Base-by-base conservation (phyloP, 2,329 filamentous ascomycete genomes). In the Aureobasidium namibiae region DNA sequence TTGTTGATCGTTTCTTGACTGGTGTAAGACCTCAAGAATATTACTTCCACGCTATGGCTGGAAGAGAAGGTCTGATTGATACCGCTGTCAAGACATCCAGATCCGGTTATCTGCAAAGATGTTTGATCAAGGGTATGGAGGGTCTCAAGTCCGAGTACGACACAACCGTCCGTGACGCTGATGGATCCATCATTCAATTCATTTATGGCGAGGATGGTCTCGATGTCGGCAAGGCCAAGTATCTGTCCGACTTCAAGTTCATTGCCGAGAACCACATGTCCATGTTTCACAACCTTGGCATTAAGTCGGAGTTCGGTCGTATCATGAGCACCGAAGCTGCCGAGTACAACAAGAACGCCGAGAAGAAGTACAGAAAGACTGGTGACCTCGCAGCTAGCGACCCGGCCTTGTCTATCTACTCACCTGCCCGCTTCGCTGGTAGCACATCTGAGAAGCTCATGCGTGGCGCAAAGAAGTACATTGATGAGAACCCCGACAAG, bases 1-100 rank as follows among this genome's bases (percentile, higher is more conserved):
- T 99, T 64, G 88, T 89, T 52, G 90, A 95, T 69, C 90, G 94
- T 71, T 99, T 99, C 82, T 88, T 99, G 80, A 99, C 95, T 24
- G 94, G 94, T 61, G 94, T 99, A 62, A 86, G 92, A 58, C 94
- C 94, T 4, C 94, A 99, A 69, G 95, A 99, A 72, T 99, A 96
- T 73, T 99, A 92, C 73, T 99, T 99, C 79, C 94, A 99, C 82
- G 91, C 95, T 74, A 99, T 99, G 95, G 94, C 92, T 69, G 95
- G 95, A 67, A 85, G 94, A 76, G 95, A 99, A 80, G 94, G 94
- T 79, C 79, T 99, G 65, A 99, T 99, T 70, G 94, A 99, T 81
- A 99, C 94, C 21, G 94, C 94, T 64, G 94, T 99, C 73, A 99
- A 99, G 77, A 99, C 94, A 1, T 95, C 92, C 10, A 87, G 94